Evolutionary conservation across 495 filamentous ascomycete species (phyloP).

Genomic region (Aspergillus asperescens): DNA sequence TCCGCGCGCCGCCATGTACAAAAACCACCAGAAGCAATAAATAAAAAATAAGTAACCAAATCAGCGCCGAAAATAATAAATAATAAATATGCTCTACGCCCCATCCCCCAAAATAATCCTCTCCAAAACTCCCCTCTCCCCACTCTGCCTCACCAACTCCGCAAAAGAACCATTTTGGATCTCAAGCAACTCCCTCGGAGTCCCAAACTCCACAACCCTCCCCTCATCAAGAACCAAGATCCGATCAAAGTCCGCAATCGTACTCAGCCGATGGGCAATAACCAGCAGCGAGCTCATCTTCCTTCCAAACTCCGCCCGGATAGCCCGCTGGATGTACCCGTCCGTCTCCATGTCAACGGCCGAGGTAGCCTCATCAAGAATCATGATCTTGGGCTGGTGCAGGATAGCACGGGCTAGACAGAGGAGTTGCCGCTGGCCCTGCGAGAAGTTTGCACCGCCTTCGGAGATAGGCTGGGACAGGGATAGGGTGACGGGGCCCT

Average conservation of each 20-base stretch:
- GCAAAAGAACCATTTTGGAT: slow-evolving; percentile 55
- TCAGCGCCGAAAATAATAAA: too few relatives aligned
- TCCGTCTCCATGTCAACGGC: slow-evolving; percentile 88
- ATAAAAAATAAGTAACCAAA: too few relatives aligned
- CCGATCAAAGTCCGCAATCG: slow-evolving; percentile 79
- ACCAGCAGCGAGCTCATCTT: slow-evolving; percentile 72
- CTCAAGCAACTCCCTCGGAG: slow-evolving; percentile 62
- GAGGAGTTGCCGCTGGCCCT: slow-evolving; percentile 83
- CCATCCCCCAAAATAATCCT: slow-evolving; percentile 39
- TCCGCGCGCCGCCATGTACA: too few relatives aligned
- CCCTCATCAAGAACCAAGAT: slow-evolving; percentile 81
- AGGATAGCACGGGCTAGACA: slow-evolving; percentile 86
- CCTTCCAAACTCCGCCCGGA: slow-evolving; percentile 70
- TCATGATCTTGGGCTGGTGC: slow-evolving; percentile 71
- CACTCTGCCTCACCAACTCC: slow-evolving; percentile 70
- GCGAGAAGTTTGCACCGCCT: slow-evolving; percentile 74
- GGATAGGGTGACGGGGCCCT: slow-evolving; percentile 59
- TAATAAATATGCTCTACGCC: too few relatives aligned
- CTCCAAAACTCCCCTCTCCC: slow-evolving; percentile 59
- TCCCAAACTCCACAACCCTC: slow-evolving; percentile 65
- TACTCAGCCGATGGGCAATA: slow-evolving; percentile 82
- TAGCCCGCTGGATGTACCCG: slow-evolving; percentile 72
- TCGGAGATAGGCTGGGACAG: slow-evolving; percentile 62
- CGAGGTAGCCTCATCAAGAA: slow-evolving; percentile 85
- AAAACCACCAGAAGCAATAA: too few relatives aligned